A percentile compares a stretch with the other conserved stretches of the same genome.
Conservation (phyloP, 78 protist genomes). For the Paratrimastix pyriformis region DNA sequence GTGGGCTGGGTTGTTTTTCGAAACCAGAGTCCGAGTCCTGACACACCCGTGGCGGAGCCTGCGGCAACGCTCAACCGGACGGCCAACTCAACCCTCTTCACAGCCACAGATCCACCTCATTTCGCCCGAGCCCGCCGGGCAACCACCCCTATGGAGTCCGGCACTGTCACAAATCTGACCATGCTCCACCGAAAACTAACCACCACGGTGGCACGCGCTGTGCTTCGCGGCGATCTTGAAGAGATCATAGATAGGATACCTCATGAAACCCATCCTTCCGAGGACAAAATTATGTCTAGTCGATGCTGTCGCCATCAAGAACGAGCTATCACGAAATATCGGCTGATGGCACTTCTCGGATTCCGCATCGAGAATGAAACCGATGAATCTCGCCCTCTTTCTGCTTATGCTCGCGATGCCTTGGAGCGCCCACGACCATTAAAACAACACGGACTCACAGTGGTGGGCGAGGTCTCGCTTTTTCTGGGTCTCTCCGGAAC, state of each 20-base stretch:
- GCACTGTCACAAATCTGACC: too few relatives aligned
- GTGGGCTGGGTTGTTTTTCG: too few relatives aligned
- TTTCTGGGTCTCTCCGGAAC: background rate
- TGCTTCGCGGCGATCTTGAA: too few relatives aligned
- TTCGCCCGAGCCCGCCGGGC: too few relatives aligned
- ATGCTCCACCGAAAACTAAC: too few relatives aligned
- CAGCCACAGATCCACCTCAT: too few relatives aligned
- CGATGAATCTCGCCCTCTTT: background rate
- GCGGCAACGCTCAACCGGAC: too few relatives aligned
- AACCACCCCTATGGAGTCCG: too few relatives aligned
- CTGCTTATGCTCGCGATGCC: background rate
- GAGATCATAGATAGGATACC: background rate
- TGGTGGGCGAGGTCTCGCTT: background rate
- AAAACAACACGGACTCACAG: background rate
- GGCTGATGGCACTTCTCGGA: slow-evolving; percentile 3
- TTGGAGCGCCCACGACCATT: background rate
- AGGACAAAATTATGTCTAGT: background rate
- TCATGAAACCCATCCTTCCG: background rate
- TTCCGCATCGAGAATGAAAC: background rate
- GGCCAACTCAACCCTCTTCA: too few relatives aligned
- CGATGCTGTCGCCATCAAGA: background rate
- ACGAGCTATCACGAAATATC: background rate
- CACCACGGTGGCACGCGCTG: too few relatives aligned
- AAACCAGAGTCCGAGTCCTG: too few relatives aligned
- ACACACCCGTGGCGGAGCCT: too few relatives aligned